Evolutionary conservation across 208 protist genomes (phyloP).

Genomic region (Trypanosoma theileri): DNA sequence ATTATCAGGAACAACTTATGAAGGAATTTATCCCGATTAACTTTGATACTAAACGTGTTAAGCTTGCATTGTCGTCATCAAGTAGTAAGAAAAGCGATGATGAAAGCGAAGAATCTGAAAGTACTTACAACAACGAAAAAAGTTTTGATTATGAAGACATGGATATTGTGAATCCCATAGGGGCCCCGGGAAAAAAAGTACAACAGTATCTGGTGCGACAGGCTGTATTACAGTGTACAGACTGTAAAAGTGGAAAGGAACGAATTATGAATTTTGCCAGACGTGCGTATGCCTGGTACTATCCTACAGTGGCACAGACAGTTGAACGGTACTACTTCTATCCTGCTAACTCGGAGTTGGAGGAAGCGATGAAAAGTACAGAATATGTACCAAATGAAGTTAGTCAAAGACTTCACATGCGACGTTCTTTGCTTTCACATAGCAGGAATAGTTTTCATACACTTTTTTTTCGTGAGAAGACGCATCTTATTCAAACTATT

Average conservation of each 20-base stretch:
- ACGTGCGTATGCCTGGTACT: slow-evolving; percentile 60
- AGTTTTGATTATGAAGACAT: slow-evolving; percentile 8
- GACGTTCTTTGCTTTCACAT: slow-evolving; percentile 16
- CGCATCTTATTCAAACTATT: slow-evolving; percentile 58
- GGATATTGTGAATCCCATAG: background rate
- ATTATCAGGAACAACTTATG: background rate
- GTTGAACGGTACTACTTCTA: slow-evolving; percentile 47
- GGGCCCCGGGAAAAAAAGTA: background rate
- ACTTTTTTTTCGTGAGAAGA: slow-evolving; percentile 86
- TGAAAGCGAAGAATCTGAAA: slow-evolving; percentile 22
- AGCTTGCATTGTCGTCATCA: background rate
- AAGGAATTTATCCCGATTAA: slow-evolving; percentile 17
- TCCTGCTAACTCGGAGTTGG: slow-evolving; percentile 26
- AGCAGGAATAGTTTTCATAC: slow-evolving; percentile 60
- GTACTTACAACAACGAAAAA: background rate
- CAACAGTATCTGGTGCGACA: slow-evolving; percentile 23
- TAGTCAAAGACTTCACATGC: slow-evolving; percentile 18
- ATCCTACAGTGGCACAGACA: slow-evolving; percentile 15
- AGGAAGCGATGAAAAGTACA: background rate
- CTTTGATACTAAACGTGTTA: slow-evolving; percentile 17
- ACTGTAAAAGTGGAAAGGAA: slow-evolving; percentile 15
- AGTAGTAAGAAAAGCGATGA: slow-evolving; percentile 16
- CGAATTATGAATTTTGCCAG: slow-evolving; percentile 56
- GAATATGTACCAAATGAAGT: background rate
- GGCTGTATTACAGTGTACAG: slow-evolving; percentile 21